A percentile compares a stretch with the other conserved stretches of the same genome.
These are phyloP conservation scores for Daldinia decipiens DNA, from an alignment of 495 filamentous ascomycete genomes.

Conservation along the genomic window DNA sequence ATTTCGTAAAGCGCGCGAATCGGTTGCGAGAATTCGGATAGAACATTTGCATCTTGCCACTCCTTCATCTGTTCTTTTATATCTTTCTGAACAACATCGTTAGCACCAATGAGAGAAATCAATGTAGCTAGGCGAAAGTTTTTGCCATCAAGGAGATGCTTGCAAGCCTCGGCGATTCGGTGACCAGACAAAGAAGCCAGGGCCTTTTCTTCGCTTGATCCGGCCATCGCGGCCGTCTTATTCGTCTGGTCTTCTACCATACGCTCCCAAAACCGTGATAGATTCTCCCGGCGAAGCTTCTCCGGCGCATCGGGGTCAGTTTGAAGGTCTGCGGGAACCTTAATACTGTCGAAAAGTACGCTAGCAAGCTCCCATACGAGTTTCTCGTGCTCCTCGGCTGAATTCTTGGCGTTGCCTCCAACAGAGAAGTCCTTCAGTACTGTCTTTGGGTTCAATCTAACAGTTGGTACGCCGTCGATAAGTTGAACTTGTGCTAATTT, in stretches of 20 bases:
- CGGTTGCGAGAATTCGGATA: conserved; percentile 86
- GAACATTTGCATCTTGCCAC: conserved; percentile 81
- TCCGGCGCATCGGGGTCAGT: conserved; percentile 50
- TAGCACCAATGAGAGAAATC: conserved; percentile 79
- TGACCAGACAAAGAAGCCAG: conserved; percentile 80
- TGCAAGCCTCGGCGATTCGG: conserved; percentile 82
- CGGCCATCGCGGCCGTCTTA: conserved; percentile 60
- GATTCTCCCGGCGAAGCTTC: conserved; percentile 60
- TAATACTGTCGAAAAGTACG: conserved; percentile 82
- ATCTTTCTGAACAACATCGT: conserved; percentile 70
- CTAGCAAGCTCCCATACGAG: conserved; percentile 80
- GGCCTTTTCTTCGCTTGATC: conserved; percentile 80
- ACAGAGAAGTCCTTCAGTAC: conserved; percentile 46
- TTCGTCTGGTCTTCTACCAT: conserved; percentile 68
- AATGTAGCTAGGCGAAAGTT: conserved; percentile 86
- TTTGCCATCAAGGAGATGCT: conserved; percentile 72
- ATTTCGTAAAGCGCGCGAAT: conserved; percentile 90
- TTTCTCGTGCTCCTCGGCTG: conserved; percentile 64
- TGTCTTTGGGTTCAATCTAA: conserved; percentile 47
- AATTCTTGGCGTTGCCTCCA: conserved; percentile 36
- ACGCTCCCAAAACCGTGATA: conserved; percentile 69
- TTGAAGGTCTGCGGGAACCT: conserved; percentile 59
- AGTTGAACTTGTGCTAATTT: conserved; percentile 41
- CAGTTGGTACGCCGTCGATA: conserved; percentile 58
- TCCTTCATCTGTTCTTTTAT: conserved; percentile 80